Evolutionary conservation across 768 basidiomycete genomes (phyloP).

Genomic region (Pisolithus albus): DNA sequence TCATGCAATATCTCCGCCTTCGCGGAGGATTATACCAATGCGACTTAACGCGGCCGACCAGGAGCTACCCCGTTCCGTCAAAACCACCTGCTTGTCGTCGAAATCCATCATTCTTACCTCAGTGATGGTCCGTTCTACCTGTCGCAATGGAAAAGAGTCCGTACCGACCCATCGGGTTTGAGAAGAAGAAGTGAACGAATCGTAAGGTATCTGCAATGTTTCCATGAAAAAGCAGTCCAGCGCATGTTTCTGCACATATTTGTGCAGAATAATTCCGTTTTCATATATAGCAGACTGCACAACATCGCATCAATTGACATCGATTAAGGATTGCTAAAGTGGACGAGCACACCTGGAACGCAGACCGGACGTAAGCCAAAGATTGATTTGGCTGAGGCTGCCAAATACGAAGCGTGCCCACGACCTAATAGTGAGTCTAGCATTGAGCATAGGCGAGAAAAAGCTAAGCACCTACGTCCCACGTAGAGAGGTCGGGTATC

Average conservation of each 20-base stretch:
- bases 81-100: neutral
- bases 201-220: constrained; percentile 50
- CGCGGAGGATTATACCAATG: constrained; percentile 66
- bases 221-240: constrained; percentile 61
- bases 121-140: constrained; percentile 34
- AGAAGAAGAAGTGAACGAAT: constrained; percentile 35
- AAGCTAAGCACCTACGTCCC: constrained; percentile 45
- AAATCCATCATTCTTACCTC: constrained; percentile 21
- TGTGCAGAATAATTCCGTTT: constrained; percentile 49
- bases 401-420: constrained; percentile 48
- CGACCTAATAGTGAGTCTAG: constrained; percentile 28
- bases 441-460: neutral
- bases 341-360: constrained; percentile 41
- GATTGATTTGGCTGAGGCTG: constrained; percentile 32
- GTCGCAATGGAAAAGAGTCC: constrained; percentile 32
- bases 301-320: constrained; percentile 1
- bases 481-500: constrained; percentile 42
- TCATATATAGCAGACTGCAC: constrained; percentile 50
- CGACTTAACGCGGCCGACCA: constrained; percentile 51
- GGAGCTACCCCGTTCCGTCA: constrained; percentile 35
- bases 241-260: constrained; percentile 46
- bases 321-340: neutral
- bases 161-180: constrained; percentile 33
- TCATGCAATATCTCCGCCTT: constrained; percentile 57
- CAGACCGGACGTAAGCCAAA: constrained; percentile 56